Evolutionary conservation across 768 basidiomycete genomes (phyloP).

Genomic region (Russula emetica): DNA sequence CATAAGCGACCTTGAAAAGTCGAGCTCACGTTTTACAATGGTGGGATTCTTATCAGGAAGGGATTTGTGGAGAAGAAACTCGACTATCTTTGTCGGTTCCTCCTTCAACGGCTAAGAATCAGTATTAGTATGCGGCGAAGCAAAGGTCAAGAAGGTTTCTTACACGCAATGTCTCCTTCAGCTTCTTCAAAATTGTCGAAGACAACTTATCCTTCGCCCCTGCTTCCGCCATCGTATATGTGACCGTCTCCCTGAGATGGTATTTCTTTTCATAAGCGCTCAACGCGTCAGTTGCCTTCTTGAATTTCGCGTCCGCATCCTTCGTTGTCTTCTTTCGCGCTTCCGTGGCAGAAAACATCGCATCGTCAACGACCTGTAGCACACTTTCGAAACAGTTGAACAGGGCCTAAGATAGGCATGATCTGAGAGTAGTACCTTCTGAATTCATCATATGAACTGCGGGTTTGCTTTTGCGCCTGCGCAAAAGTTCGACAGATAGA

Average conservation of each 20-base stretch:
- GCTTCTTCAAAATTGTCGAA: not conserved
- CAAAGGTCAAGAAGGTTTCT: not conserved
- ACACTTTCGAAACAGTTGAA: not conserved
- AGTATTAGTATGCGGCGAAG: not conserved
- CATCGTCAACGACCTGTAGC: not conserved
- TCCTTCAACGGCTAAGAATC: not conserved
- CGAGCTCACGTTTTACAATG: not conserved
- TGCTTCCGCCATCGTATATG: not conserved
- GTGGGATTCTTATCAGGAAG: not conserved
- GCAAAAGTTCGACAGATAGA: not conserved
- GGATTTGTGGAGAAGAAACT: conserved; percentile 1
- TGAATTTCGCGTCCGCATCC: not conserved
- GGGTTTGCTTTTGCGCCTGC: not conserved
- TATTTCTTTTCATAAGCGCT: not conserved
- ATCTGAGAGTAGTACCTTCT: not conserved
- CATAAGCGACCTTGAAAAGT: not conserved
- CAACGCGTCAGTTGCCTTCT: not conserved
- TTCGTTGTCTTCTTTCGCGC: not conserved
- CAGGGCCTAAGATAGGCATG: not conserved
- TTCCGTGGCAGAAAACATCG: not conserved
- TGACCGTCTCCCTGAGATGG: not conserved
- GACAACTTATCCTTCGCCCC: not conserved
- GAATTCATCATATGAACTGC: not conserved
- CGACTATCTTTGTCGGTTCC: not conserved
- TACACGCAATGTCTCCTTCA: not conserved